Evolutionary conservation across 1,284 basidiomycete species (phyloP), one percentile per base, ranked within the genome.

Genomic region (Malassezia slooffiae): DNA sequence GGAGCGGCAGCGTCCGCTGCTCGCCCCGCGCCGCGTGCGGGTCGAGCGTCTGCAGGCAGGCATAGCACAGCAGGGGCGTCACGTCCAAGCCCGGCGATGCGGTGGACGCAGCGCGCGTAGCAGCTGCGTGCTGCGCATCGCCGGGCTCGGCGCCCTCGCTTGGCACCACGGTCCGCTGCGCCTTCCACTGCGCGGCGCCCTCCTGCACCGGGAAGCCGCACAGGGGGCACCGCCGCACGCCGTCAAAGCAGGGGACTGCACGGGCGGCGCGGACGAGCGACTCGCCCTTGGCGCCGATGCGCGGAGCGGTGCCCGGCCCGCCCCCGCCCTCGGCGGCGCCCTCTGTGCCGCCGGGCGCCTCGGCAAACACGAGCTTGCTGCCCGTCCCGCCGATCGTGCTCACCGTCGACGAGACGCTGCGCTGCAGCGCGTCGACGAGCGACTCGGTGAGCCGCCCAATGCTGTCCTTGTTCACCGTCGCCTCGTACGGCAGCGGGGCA

Each of bases 361-460:
- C 44, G 17, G 6, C 28, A 36, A 62, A 50, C 1, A 66, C 57
- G n/a, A 67, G 54, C 51, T 67, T 67, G 38, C 46, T 45, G 3
- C 57, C 58, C 12, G 62, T 65, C 27, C 53, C 52, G 3, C 51
- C 55, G 27, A 67, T 56, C 2, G 64, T 66, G 24, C 51, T 55
- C 7, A 66, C 61, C 0, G 64, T 67, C 13, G 54, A 57, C 6
- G 61, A 50, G 17, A 67, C 64, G 19, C 61, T 57, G 11, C 48
- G 41, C 45, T 67, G 62, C 5, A 67, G 49, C 20, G 58, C 54
- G 15, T 54, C 34, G 29, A 67, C 55, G 10, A 67, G 60, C 9
- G 59, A 57, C 29, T 59, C 54, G 1, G 63, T 56, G 22, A 67
- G 40, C 7, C 55, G 40, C 0, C 55, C 56, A 4, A 67, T 64